Evolutionary conservation across 2,329 filamentous ascomycete species (phyloP).

Genomic region (Fonsecaea monophora): DNA sequence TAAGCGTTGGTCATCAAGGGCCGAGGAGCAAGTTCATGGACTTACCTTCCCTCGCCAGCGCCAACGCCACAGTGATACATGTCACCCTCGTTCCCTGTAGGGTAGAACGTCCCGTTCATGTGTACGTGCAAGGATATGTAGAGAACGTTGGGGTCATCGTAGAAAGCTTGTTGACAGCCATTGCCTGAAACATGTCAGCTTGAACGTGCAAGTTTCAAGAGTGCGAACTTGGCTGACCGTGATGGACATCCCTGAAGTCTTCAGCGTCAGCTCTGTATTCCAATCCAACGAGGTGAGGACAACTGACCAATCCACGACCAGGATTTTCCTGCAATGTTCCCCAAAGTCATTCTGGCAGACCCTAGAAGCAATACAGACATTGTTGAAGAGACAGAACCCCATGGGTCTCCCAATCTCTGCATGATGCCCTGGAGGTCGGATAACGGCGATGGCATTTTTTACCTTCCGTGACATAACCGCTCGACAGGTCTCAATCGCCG

Average conservation of each 20-base stretch:
- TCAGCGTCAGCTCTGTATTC: constrained; percentile 2
- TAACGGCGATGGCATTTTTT: constrained; percentile 94
- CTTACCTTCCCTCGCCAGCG: constrained; percentile 62
- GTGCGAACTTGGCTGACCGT: constrained; percentile 52
- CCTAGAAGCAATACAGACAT: constrained; percentile 89
- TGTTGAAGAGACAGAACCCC: constrained; percentile 98
- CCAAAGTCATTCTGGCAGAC: constrained; percentile 83
- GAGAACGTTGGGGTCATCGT: constrained; percentile 89
- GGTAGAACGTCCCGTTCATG: constrained; percentile 83
- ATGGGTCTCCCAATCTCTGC: constrained; percentile 85
- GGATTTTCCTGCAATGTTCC: constrained; percentile 80
- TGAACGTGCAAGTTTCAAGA: not conserved
- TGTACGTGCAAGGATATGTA: constrained; percentile 97
- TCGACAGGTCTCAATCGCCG: constrained; percentile 93
- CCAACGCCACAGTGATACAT: constrained; percentile 66
- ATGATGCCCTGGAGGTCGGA: constrained; percentile 93
- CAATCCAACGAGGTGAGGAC: constrained; percentile 2
- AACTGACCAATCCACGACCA: constrained; percentile 92
- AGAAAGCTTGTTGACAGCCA: constrained; percentile 95
- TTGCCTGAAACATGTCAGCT: constrained; percentile 69
- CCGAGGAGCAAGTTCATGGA: constrained; percentile 7
- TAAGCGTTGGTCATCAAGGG: constrained; percentile 29
- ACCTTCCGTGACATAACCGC: constrained; percentile 83
- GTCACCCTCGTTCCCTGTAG: constrained; percentile 65
- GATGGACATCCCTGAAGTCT: constrained; percentile 67